These are phyloP conservation scores for Myxozyma neotropica DNA, from an alignment of 805 yeast genomes.

Conservation along the genomic window DNA sequence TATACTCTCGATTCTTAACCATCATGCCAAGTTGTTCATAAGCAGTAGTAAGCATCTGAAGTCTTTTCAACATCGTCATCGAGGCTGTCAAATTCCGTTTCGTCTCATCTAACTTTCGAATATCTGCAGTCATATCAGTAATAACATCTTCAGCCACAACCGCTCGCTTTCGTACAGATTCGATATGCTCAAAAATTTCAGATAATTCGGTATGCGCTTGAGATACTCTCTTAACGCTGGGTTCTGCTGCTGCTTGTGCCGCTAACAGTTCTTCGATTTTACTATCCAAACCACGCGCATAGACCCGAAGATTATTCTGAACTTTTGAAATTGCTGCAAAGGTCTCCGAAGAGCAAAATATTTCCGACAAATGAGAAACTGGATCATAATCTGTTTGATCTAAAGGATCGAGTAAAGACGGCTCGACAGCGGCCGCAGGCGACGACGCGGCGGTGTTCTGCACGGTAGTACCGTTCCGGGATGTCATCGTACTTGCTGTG, in stretches of 20 bases:
- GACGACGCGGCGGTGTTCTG: neutral
- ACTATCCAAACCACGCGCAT: conserved; percentile 11
- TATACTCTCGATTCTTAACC: conserved; percentile 50
- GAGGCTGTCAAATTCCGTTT: conserved; percentile 81
- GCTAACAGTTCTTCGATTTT: conserved; percentile 21
- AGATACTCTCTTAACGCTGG: conserved; percentile 32
- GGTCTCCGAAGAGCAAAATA: conserved; percentile 24
- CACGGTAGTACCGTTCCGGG: neutral
- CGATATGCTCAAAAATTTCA: conserved; percentile 43
- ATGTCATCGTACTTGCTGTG: neutral
- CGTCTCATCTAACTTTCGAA: conserved; percentile 75
- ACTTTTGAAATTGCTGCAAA: conserved; percentile 1
- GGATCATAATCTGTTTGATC: conserved; percentile 34
- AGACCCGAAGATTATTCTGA: neutral
- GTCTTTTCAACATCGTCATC: conserved; percentile 81
- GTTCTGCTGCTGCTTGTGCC: conserved; percentile 30
- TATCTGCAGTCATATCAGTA: conserved; percentile 70
- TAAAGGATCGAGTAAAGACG: conserved; percentile 24
- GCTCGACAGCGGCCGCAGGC: neutral
- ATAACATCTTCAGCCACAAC: conserved; percentile 62
- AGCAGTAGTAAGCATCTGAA: conserved; percentile 83
- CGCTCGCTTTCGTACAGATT: conserved; percentile 54
- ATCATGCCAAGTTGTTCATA: conserved; percentile 60
- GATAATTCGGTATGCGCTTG: conserved; percentile 27
- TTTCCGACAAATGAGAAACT: conserved; percentile 20